phyloP scores from a whole-genome alignment of 2,329 filamentous ascomycete genomes.

The Ustulina deusta region DNA sequence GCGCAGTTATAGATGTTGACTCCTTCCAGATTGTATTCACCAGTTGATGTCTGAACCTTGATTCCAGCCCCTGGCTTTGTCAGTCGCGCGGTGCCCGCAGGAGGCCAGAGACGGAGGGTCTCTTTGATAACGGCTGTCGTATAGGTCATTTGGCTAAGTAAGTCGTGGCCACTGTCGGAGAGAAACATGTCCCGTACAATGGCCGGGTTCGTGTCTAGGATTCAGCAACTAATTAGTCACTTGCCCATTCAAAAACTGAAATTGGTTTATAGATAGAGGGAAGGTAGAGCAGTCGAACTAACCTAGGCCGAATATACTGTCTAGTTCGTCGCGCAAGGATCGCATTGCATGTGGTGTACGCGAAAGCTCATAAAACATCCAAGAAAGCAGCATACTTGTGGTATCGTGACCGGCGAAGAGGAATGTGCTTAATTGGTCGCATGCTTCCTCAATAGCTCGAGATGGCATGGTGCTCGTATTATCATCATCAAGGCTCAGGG shows the following conservation, averaged over 20 bases:
- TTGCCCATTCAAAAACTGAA: background rate
- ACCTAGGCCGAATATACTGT: constrained; percentile 6
- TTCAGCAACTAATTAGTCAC: background rate
- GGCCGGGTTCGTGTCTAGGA: constrained; percentile 20
- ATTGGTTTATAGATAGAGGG: background rate
- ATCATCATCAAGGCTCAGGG: constrained; percentile 24
- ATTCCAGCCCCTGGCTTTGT: constrained; percentile 32
- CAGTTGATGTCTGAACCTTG: constrained; percentile 33
- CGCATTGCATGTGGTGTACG: background rate
- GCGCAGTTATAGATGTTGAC: constrained; percentile 36
- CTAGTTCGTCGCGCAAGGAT: background rate
- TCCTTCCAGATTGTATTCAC: constrained; percentile 39
- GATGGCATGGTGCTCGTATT: background rate
- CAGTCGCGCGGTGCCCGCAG: constrained; percentile 28
- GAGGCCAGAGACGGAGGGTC: constrained; percentile 33
- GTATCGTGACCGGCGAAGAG: constrained; percentile 37
- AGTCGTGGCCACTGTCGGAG: background rate
- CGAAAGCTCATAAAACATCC: constrained; percentile 9
- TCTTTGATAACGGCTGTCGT: constrained; percentile 37
- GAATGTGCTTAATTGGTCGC: constrained; percentile 36
- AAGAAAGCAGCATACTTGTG: constrained; percentile 13
- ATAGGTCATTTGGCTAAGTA: constrained; percentile 36
- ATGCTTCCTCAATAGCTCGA: constrained; percentile 27
- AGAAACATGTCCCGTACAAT: constrained; percentile 9
- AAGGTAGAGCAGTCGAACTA: constrained; percentile 6